Base-by-base conservation (phyloP, 1,139 yeast genomes). In the Candida frijolesensis region DNA sequence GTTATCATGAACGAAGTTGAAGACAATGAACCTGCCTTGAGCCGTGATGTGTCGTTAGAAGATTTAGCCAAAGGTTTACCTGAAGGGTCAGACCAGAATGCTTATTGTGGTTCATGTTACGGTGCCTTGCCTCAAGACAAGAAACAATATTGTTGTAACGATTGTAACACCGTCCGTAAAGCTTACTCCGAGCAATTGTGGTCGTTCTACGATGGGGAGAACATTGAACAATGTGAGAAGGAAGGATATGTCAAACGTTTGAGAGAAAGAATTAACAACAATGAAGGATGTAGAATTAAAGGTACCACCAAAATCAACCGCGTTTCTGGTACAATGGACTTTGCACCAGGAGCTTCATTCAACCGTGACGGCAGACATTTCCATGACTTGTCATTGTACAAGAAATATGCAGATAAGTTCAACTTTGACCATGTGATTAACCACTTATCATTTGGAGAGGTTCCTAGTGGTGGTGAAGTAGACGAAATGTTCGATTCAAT, bases 121-220 rank as follows among this genome's bases (percentile, higher is more conserved):
- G 97, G 97, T 1, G 84, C 96, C 0, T 75, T 82, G 48, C 83
- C 83, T 54, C 95, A 89, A 61, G 75, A 76, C 8, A 72, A 74
- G 35, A 83, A 84, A 57, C 81, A 79, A 29, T 70, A 76, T 40
- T 91, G 97, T 71, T 94, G 99, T 70, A 89, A 91, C 65, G 80
- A 87, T 38, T 94, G 99, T 75, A 87, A 81, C 44, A 83, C 89
- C 42, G 96, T 94, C 35, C 82, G 83, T 54, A 70, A 77, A 58
- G 97, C 97, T 1, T 94, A 92, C 64, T 85, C 89, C 22, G 80
- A 78, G 18, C 78, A 74, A 27, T 84, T 83, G 33, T 94, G 99
- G 99, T 94, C 88, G 2, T 92, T 94, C 67, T 87, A 72, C 60
- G 98, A 94, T 64, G 98, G 98, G 51, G 76, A 79, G 49, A 83